Evolutionary conservation across 495 filamentous ascomycete genomes (phyloP).

Genomic region (Penicillium salamii): DNA sequence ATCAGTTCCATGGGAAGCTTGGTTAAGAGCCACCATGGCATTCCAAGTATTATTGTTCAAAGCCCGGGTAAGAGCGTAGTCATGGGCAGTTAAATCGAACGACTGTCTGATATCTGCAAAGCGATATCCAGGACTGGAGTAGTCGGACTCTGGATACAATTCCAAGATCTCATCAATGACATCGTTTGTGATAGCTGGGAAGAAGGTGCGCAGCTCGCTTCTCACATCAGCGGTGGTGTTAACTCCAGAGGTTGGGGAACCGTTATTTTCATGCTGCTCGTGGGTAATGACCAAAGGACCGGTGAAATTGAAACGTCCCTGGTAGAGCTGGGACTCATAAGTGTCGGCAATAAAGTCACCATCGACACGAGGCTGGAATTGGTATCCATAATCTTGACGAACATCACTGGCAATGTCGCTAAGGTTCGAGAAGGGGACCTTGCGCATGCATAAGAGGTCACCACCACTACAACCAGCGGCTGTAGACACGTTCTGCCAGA

Average conservation of each 20-base stretch:
- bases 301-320: conserved; percentile 34
- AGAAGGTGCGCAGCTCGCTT: conserved; percentile 27
- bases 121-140: conserved; percentile 26
- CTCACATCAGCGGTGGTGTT: conserved; percentile 29
- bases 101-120: conserved; percentile 35
- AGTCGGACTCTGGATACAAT: conserved; percentile 29
- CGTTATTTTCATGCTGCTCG: conserved; percentile 32
- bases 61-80: conserved; percentile 29
- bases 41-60: conserved; percentile 35
- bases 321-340: conserved; percentile 36
- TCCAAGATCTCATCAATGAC: conserved; percentile 22
- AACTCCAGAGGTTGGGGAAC: conserved; percentile 22
- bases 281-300: conserved; percentile 34
- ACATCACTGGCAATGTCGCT: conserved; percentile 19
- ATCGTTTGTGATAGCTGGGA: conserved; percentile 33
- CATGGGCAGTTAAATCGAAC: conserved; percentile 31
- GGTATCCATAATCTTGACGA: conserved; percentile 25
- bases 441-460: conserved; percentile 27
- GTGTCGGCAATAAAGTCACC: conserved; percentile 36
- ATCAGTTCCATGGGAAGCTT: conserved; percentile 34
- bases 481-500: conserved; percentile 35
- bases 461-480: conserved; percentile 29
- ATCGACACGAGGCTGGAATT: conserved; percentile 37
- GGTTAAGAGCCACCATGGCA: conserved; percentile 22
- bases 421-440: conserved; percentile 26